Evolutionary conservation across 2,329 filamentous ascomycete genomes (phyloP), one percentile per base, ranked within the genome.

Genomic region (Claviceps pazoutovae): DNA sequence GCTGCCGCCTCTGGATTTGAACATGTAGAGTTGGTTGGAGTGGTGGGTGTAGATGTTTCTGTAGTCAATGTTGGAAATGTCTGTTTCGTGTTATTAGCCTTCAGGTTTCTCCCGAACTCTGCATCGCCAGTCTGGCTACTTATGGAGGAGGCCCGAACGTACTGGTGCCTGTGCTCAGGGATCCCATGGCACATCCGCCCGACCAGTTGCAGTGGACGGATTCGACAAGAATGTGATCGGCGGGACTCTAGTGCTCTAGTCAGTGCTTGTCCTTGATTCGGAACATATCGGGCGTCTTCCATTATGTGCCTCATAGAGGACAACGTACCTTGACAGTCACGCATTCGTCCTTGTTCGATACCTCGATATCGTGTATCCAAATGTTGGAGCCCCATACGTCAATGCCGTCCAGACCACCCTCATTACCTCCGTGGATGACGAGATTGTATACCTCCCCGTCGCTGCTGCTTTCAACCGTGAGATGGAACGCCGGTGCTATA

Each of bases 361-460:
- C 46, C 37, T 48, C 46, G 17, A 39, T 37, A 41, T 48, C 46
- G 46, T 48, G 46, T 4, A 48, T 23, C 46, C 46, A 48, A n/a
- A 48, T 48, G 36, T 48, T 41, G n/a, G 46, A 41, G 21, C 46
- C 46, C 46, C 46, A 48, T n/a, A 48, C 37, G 11, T 48, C 46
- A 13, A 48, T 17, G 1, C 46, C 46, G 16, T 48, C 46, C 14
- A 48, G 14, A 2, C 46, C 46, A 11, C 46, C 46, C 7, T 11
- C 4, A 3, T 41, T 17, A 9, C 46, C 46, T n/a, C 46, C 46
- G 3, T 48, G 46, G 3, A 48, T 13, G 21, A 48, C 36, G 4
- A 48, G 2, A 37, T 48, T 48, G 19, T 41, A 48, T n/a, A 48
- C 46, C n/a, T 48, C 46, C 36, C 46, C 46, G 21, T 48, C 26